Base-by-base conservation (phyloP, 768 basidiomycete genomes). In the Gymnopilus junonius region DNA sequence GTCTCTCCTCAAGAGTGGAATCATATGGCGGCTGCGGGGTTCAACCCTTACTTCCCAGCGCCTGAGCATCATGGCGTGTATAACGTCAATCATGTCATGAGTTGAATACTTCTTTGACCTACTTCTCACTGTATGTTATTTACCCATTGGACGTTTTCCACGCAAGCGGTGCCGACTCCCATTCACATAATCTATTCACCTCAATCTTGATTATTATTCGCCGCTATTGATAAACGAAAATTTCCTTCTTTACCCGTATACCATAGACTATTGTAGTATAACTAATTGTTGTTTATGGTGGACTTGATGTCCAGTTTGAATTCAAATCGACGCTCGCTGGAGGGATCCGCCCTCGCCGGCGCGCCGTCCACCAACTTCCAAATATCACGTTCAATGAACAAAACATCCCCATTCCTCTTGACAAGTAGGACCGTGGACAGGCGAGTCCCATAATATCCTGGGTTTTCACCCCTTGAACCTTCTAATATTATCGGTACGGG, bases 311-410 rank as follows among this genome's bases (percentile, higher is more conserved):
- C 69, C 56, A 76, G 81, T 59, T 69, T 75, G 67, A 89, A 88
- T 66, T 76, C 78, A 74, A 85, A 88, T 46, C 77, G 72, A 63
- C 88, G 83, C 70, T 87, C 76, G 40, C 80, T 78, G 15, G 72
- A 65, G 46, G 78, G 76, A 70, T 79, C 79, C 65, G 77, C 66
- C 75, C 75, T 77, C 37, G 69, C 68, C 6, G 79, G 76, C 62
- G 69, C 71, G 21, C 80, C 86, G 29, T 82, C 76, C 31, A 67
- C 75, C 57, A 85, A 68, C 56, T 70, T 72, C 89, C 89, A 93
- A 27, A 86, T 78, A 69, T 94, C 92, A 48, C 90, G 77, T 73
- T 94, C 93, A 46, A 90, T 77, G 68, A 92, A 93, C 17, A 85
- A 60, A 8, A 84, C 91, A 45, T 81, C 74, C 27, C 91, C 88